Percentiles rank a stretch among this genome's conserved stretches.
phyloP scores from a whole-genome alignment of 306 rosid genomes.

The Senna tora region DNA sequence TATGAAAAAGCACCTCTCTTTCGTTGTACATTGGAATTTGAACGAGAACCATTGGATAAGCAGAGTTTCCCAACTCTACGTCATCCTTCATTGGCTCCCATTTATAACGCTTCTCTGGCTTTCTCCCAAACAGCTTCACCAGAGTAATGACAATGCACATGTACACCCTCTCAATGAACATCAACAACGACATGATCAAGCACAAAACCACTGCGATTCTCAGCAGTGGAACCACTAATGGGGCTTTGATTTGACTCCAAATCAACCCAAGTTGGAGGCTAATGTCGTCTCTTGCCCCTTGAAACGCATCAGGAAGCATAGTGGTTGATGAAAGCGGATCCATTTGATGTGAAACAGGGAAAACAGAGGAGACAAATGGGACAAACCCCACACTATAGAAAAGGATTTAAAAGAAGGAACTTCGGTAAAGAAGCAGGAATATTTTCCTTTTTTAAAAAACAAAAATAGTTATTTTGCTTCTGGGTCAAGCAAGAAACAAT shows the following conservation, averaged over 20 bases:
- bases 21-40: slow-evolving; percentile 96
- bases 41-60: slow-evolving; percentile 74
- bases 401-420: slow-evolving; percentile 18
- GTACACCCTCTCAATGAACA: slow-evolving; percentile 71
- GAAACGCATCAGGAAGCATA: slow-evolving; percentile 45
- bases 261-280: slow-evolving; percentile 47
- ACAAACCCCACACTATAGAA: slow-evolving; percentile 16
- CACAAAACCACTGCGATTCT: slow-evolving; percentile 58
- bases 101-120: slow-evolving; percentile 76
- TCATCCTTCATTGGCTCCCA: slow-evolving; percentile 82
- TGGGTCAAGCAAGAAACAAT: slow-evolving; percentile 25
- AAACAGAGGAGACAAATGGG: slow-evolving; percentile 32
- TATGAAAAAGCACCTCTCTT: slow-evolving; percentile 79
- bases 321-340: slow-evolving; percentile 48
- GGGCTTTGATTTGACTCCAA: slow-evolving; percentile 68
- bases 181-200: slow-evolving; percentile 69
- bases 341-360: slow-evolving; percentile 41
- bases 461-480: slow-evolving; percentile 34
- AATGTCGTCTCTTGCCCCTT: slow-evolving; percentile 57
- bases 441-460: not conserved
- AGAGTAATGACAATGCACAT: slow-evolving; percentile 67
- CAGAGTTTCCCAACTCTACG: slow-evolving; percentile 70
- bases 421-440: slow-evolving; percentile 29
- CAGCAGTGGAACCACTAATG: slow-evolving; percentile 70
- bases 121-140: slow-evolving; percentile 61